phyloP scores from a whole-genome alignment of 129 eudicot genomes.

The Ambrosia trifida region DNA sequence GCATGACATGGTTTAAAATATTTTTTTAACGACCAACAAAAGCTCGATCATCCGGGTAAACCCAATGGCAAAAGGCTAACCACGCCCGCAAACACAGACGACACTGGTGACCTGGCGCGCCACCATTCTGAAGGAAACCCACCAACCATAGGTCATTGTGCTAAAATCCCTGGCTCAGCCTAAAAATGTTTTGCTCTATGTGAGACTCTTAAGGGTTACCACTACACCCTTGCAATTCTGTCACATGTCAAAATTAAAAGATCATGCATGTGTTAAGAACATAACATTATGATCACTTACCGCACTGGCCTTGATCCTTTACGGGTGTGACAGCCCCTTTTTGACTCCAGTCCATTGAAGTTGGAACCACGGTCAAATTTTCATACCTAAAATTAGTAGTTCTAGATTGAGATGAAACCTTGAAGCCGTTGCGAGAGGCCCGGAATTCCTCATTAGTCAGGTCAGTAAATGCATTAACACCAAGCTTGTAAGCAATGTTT shows the following conservation, averaged over 20 bases:
- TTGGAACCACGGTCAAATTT: conserved; percentile 3
- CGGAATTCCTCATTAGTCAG: conserved; percentile 26
- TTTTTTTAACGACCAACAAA: too few species aligned
- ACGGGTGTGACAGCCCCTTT: conserved; percentile 30
- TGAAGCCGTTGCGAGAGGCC: conserved; percentile 25
- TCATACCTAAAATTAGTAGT: conserved; percentile 11
- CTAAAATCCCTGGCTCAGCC: too few species aligned
- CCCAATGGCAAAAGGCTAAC: too few species aligned
- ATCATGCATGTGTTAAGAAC: neutral
- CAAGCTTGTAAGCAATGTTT: neutral
- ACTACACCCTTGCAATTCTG: too few species aligned
- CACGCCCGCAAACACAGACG: too few species aligned
- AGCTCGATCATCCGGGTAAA: too few species aligned
- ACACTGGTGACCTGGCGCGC: too few species aligned
- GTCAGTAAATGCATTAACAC: conserved; percentile 29
- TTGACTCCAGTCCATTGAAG: conserved; percentile 28
- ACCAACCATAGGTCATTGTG: too few species aligned
- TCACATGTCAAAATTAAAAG: neutral
- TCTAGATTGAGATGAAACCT: neutral
- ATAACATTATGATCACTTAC: conserved; percentile 7
- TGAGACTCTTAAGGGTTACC: too few species aligned
- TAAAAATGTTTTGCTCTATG: too few species aligned
- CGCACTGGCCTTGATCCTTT: conserved; percentile 29
- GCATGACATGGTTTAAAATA: too few species aligned
- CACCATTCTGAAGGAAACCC: too few species aligned